Evolutionary conservation across 345 rosid species (phyloP).

Genomic region (Trapa incisa): DNA sequence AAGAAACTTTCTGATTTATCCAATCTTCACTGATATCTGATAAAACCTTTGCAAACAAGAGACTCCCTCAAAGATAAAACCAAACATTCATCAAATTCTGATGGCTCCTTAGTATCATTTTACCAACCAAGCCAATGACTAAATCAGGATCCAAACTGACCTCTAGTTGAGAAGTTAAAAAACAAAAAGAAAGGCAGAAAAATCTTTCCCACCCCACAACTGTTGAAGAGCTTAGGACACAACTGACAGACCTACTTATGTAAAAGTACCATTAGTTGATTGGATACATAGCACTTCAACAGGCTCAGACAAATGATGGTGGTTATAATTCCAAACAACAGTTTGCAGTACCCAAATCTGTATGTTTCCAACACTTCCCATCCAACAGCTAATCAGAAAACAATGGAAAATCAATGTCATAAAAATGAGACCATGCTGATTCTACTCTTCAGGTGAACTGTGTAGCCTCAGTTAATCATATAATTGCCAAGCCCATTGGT

Average conservation of each 20-base stretch:
- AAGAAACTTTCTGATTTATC: background rate
- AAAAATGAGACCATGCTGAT: conserved; percentile 2
- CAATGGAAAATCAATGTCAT: background rate
- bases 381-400: background rate
- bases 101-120: background rate
- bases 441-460: background rate
- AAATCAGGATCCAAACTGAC: background rate
- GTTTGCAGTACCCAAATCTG: background rate
- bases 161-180: background rate
- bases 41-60: background rate
- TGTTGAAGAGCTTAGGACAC: background rate
- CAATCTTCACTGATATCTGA: background rate
- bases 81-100: background rate
- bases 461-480: background rate
- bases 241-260: background rate
- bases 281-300: background rate
- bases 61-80: background rate
- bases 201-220: background rate
- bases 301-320: background rate
- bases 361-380: background rate
- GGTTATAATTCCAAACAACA: background rate
- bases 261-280: background rate
- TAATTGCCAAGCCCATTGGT: background rate
- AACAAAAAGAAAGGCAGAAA: background rate
- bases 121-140: background rate